Evolutionary conservation across 371 early-diverging fungal genomes (phyloP), one percentile per base, ranked within the genome.

Genomic region (Mortierella sp.): DNA sequence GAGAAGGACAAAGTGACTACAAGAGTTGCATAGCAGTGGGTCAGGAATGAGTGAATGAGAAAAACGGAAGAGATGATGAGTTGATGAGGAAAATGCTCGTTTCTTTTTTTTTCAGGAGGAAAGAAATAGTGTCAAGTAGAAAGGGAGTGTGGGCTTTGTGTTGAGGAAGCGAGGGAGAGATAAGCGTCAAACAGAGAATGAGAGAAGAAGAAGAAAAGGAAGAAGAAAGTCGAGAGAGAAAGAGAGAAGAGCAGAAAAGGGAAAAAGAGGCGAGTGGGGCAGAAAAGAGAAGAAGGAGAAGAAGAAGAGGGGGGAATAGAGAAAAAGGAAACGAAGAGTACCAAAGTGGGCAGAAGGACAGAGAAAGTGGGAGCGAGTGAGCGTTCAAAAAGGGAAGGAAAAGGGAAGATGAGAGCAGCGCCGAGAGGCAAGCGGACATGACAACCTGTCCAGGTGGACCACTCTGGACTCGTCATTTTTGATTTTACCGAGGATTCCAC

Each of bases 191-290:
- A 43, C 24, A 26, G 34, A 26, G 7, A 68, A 16, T 10, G 14
- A 39, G n/a, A 52, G 39, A 52, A 68, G 37, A 53, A 41, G 53
- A 68, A 24, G n/a, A 43, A 58, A 29, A 69, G 34, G 34, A 69
- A 29, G 5, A 16, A 39, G 37, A 19, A 47, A 29, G 55, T n/a
- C n/a, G n/a, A 43, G 26, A 24, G 39, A 40, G 41, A 64, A 40
- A 16, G 8, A 39, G 24, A 19, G 45, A 66, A 66, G 26, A 66
- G 44, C 44, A 40, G 44, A 66, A 66, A 66, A 29, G 66, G 44
- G 44, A 43, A 40, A 44, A 43, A 40, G 40, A 24, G 66, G 40
- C 66, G 44, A 66, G 66, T 44, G 44, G 66, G 66, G 44, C 66
- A 34, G 19, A 58, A 29, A 5, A 10, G 29, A n/a, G n/a, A n/a